Conservation (phyloP, 352 stramenopile species). For the Saprolegnia diclina region DNA sequence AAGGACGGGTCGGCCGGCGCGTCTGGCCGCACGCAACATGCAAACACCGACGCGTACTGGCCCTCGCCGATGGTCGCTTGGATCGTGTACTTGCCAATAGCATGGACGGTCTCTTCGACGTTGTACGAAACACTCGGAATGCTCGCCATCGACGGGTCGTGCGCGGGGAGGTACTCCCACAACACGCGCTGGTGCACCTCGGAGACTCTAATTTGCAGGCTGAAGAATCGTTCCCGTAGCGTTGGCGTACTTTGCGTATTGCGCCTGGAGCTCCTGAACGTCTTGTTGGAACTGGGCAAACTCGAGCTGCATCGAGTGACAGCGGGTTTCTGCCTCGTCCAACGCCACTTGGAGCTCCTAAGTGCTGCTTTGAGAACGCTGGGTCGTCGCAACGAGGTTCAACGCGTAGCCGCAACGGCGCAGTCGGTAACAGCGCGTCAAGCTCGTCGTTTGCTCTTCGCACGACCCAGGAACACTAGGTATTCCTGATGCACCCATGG, state of each 20-base stretch:
- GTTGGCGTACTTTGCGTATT: slow-evolving; percentile 51
- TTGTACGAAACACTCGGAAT: slow-evolving; percentile 46
- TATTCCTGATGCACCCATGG: background rate
- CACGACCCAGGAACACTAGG: background rate
- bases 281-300: slow-evolving; percentile 79
- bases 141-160: slow-evolving; percentile 44
- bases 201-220: slow-evolving; percentile 33
- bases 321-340: slow-evolving; percentile 44
- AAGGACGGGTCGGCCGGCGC: background rate
- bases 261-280: slow-evolving; percentile 61
- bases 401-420: background rate
- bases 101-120: slow-evolving; percentile 45
- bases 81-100: slow-evolving; percentile 63
- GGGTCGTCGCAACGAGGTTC: no score
- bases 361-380: no score
- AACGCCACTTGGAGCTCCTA: slow-evolving; percentile 41
- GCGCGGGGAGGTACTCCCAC: slow-evolving; percentile 66
- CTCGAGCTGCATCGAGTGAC: slow-evolving; percentile 76
- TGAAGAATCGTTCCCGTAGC: slow-evolving; percentile 24
- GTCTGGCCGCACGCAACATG: background rate
- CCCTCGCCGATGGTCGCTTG: slow-evolving; percentile 72
- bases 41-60: slow-evolving; percentile 78
- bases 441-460: background rate
- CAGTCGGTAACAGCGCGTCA: background rate
- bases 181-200: slow-evolving; percentile 58